Conservation (phyloP, 441 rosid genomes). For the Erodium texanum region DNA sequence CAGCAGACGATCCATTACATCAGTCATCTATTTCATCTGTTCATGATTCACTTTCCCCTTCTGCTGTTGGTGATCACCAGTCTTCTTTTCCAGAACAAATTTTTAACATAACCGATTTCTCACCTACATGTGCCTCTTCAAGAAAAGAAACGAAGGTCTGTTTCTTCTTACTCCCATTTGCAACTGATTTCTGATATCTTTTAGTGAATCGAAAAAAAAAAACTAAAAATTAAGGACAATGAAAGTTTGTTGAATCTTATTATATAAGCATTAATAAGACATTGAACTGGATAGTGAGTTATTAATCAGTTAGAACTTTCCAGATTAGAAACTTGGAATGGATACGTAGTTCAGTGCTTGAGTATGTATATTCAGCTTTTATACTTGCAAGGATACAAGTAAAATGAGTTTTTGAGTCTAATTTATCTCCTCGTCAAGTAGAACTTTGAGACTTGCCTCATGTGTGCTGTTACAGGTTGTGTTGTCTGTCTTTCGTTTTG, state of each 20-base stretch:
- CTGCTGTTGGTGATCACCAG: constrained; percentile 25
- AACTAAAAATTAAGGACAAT: neutral
- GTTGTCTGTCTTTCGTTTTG: neutral
- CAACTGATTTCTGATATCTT: neutral
- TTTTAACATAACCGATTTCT: constrained; percentile 71
- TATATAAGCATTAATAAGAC: neutral
- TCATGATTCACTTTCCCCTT: constrained; percentile 35
- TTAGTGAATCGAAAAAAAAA: neutral
- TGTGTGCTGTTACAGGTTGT: neutral
- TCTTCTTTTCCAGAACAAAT: constrained; percentile 40
- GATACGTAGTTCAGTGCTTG: neutral
- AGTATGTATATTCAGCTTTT: neutral
- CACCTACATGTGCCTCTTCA: constrained; percentile 83
- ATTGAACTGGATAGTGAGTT: neutral
- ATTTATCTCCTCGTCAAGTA: neutral
- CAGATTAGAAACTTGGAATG: neutral
- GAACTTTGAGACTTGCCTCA: neutral
- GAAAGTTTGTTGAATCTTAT: neutral
- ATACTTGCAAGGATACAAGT: neutral
- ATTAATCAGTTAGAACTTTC: neutral
- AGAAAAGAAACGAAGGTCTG: constrained; percentile 77
- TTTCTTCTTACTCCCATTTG: constrained; percentile 5
- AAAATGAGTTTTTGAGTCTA: neutral
- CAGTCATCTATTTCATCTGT: constrained; percentile 45
- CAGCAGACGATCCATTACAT: constrained; percentile 40